Conservation (phyloP, 1,139 yeast species). For the Entelexis sorbosivorans region DNA sequence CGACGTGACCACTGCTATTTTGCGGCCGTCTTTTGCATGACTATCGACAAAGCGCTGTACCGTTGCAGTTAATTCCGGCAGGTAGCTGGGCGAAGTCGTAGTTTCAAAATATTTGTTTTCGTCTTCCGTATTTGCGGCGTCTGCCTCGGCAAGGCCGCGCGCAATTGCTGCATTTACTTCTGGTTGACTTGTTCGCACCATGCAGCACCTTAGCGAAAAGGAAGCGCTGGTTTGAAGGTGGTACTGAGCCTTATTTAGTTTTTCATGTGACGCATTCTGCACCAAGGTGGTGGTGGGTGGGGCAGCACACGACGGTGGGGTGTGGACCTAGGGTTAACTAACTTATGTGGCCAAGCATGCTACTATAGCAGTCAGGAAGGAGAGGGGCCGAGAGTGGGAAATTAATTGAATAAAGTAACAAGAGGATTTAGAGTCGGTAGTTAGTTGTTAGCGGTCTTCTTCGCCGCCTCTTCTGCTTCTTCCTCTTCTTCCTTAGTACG, state of each 20-base stretch:
- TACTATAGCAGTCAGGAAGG: no score
- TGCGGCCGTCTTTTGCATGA: slow-evolving; percentile 28
- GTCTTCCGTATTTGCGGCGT: slow-evolving; percentile 26
- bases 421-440: not conserved
- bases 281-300: no score
- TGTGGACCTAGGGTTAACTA: not conserved
- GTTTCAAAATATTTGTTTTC: slow-evolving; percentile 74
- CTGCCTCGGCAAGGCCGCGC: slow-evolving; percentile 32
- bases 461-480: not conserved
- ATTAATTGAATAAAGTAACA: not conserved
- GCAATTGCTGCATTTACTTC: slow-evolving; percentile 67
- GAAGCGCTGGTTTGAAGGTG: no score
- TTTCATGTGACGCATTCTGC: no score
- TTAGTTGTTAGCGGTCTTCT: not conserved
- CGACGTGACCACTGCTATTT: slow-evolving; percentile 70
- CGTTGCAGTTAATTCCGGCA: slow-evolving; percentile 48
- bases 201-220: no score
- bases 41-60: slow-evolving; percentile 49
- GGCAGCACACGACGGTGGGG: no score
- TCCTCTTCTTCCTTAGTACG: slow-evolving; percentile 22
- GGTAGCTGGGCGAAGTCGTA: slow-evolving; percentile 64
- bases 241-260: no score
- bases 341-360: no score
- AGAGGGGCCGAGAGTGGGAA: no score
- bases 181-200: slow-evolving; percentile 51